phyloP scores from a whole-genome alignment of 2,329 filamentous ascomycete species.

The Neofusicoccum sp. region DNA sequence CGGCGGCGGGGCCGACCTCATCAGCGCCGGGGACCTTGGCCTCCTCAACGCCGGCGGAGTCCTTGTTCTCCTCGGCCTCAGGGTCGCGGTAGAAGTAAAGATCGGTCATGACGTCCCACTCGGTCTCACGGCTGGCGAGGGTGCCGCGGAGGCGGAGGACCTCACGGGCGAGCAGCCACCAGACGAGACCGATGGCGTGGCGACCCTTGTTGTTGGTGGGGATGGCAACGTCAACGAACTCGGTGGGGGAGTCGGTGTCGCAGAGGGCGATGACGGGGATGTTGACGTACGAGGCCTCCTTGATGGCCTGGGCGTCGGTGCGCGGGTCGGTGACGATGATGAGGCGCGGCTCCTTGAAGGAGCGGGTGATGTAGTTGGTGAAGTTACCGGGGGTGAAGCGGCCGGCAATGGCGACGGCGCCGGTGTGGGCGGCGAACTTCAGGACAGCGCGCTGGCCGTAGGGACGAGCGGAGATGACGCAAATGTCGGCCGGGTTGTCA shows the following conservation, averaged over 20 bases:
- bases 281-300: conserved; percentile 99
- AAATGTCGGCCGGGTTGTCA: conserved; percentile 94
- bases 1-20: conserved; percentile 75
- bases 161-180: conserved; percentile 99
- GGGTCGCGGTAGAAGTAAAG: conserved; percentile 99
- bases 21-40: conserved; percentile 78
- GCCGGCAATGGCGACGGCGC: conserved; percentile 95
- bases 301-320: conserved; percentile 99
- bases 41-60: conserved; percentile 77
- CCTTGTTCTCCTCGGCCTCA: conserved; percentile 99
- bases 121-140: conserved; percentile 89
- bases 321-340: conserved; percentile 99
- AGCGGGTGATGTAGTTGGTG: conserved; percentile 99
- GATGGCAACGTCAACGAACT: conserved; percentile 99
- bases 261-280: conserved; percentile 99
- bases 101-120: conserved; percentile 99
- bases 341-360: conserved; percentile 99
- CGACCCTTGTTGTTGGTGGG: conserved; percentile 99
- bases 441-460: conserved; percentile 99
- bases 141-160: conserved; percentile 98
- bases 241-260: conserved; percentile 98
- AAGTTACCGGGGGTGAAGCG: conserved; percentile 99
- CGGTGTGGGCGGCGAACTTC: conserved; percentile 99
- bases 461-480: conserved; percentile 98
- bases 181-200: conserved; percentile 96